Evolutionary conservation across 345 rosid genomes (phyloP).

Genomic region (Pistacia vera): DNA sequence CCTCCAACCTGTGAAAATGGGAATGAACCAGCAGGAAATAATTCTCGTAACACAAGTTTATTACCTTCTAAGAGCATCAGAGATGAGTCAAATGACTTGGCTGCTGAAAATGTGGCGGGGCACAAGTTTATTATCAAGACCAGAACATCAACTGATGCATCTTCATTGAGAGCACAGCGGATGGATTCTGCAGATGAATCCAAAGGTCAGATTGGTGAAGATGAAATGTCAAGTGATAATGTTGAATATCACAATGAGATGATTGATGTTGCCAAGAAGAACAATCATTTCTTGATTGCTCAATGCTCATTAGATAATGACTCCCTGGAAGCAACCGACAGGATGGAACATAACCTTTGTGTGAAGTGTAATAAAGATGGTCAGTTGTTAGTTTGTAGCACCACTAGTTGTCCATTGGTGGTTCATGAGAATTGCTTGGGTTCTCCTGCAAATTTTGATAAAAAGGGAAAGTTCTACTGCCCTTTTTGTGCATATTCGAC

Average conservation of each 20-base stretch:
- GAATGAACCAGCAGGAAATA: conserved; percentile 20
- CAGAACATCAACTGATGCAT: conserved; percentile 14
- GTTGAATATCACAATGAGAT: conserved; percentile 26
- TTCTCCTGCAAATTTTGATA: conserved; percentile 36
- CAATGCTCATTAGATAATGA: conserved; percentile 22
- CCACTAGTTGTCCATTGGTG: conserved; percentile 43
- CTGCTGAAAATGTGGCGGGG: conserved; percentile 20
- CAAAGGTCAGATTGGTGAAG: conserved; percentile 17
- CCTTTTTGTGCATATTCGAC: conserved; percentile 58
- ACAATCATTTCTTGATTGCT: conserved; percentile 40
- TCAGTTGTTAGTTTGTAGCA: conserved; percentile 45
- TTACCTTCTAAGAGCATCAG: conserved; percentile 35
- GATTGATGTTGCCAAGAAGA: conserved; percentile 35
- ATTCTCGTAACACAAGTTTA: conserved; percentile 5
- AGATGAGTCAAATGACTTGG: conserved; percentile 16
- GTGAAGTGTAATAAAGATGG: conserved; percentile 54
- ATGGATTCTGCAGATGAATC: conserved; percentile 14
- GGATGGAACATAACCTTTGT: conserved; percentile 46
- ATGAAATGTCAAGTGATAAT: conserved; percentile 30
- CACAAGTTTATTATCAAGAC: conserved; percentile 9
- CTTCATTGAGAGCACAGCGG: conserved; percentile 3
- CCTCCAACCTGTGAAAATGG: conserved; percentile 22
- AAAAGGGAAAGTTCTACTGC: conserved; percentile 44
- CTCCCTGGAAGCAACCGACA: conserved; percentile 23
- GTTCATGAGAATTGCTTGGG: conserved; percentile 58